Conservation (phyloP, 1,284 basidiomycete genomes). For the Thelephora terrestris region DNA sequence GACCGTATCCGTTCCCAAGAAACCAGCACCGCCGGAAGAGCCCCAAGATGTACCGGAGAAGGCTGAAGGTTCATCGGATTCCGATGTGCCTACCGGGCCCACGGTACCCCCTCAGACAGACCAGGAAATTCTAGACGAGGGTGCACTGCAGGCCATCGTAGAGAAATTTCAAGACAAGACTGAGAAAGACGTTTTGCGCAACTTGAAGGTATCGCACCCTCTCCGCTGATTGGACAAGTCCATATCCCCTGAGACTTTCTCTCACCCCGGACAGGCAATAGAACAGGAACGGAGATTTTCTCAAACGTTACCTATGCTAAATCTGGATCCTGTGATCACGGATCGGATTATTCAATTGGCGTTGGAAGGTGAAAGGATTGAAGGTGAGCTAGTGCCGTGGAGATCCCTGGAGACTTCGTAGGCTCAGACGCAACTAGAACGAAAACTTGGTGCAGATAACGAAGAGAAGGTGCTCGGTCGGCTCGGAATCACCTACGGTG, state of each 20-base stretch:
- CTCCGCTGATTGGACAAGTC: not conserved
- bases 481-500: constrained; percentile 73
- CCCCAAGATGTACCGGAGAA: constrained; percentile 7
- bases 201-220: constrained; percentile 36
- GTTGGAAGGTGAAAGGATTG: constrained; percentile 24
- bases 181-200: constrained; percentile 79
- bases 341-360: constrained; percentile 52
- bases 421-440: constrained; percentile 18
- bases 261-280: constrained; percentile 45
- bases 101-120: constrained; percentile 21
- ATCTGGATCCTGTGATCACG: constrained; percentile 49
- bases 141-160: constrained; percentile 52
- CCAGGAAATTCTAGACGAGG: constrained; percentile 38
- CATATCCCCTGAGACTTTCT: not conserved
- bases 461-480: constrained; percentile 68
- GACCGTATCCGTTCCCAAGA: constrained; percentile 85
- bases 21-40: constrained; percentile 36
- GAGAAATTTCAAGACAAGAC: constrained; percentile 83
- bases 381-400: constrained; percentile 12
- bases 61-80: constrained; percentile 4
- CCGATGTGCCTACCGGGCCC: not conserved
- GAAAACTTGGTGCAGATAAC: constrained; percentile 33
- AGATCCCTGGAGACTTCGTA: constrained; percentile 1
- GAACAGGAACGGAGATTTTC: constrained; percentile 79
- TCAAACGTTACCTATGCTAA: constrained; percentile 53